Evolutionary conservation across 2,329 filamentous ascomycete genomes (phyloP).

Genomic region (Ceratocystis huliohia): DNA sequence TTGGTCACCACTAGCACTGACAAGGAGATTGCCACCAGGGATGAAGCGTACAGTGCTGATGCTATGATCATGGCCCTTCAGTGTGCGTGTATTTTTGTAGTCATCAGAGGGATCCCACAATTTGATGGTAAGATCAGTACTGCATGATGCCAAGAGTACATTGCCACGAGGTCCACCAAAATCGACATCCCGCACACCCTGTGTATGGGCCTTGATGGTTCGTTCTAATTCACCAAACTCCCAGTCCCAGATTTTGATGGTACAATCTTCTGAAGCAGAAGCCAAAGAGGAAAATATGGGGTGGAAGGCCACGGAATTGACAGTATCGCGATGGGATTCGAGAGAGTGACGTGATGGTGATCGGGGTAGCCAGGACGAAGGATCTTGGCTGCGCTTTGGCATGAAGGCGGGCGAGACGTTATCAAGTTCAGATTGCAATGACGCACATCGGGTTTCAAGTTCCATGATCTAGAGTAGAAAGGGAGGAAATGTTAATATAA

Average conservation of each 20-base stretch:
- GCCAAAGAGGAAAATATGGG: slow-evolving; percentile 82
- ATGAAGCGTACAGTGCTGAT: slow-evolving; percentile 83
- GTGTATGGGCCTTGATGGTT: slow-evolving; percentile 86
- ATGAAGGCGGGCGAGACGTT: slow-evolving; percentile 65
- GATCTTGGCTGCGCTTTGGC: slow-evolving; percentile 69
- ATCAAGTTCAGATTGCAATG: slow-evolving; percentile 72
- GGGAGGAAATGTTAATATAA: neutral
- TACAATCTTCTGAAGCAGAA: slow-evolving; percentile 81
- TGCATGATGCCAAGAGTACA: slow-evolving; percentile 60
- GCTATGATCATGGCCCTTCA: slow-evolving; percentile 84
- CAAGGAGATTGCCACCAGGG: slow-evolving; percentile 73
- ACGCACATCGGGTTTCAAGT: slow-evolving; percentile 60
- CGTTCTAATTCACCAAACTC: slow-evolving; percentile 81
- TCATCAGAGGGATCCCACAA: slow-evolving; percentile 86
- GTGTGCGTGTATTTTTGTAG: slow-evolving; percentile 87
- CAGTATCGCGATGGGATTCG: slow-evolving; percentile 65
- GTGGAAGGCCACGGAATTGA: slow-evolving; percentile 86
- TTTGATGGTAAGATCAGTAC: slow-evolving; percentile 83
- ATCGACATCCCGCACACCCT: slow-evolving; percentile 75
- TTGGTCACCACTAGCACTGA: slow-evolving; percentile 75
- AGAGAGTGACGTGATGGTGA: slow-evolving; percentile 69
- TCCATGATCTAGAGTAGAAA: slow-evolving; percentile 66
- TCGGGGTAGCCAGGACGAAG: slow-evolving; percentile 73
- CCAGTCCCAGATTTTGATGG: slow-evolving; percentile 97
- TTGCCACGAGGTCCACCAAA: slow-evolving; percentile 75